Conservation (phyloP, 768 basidiomycete species). For the Kwoniella dejecticola region DNA sequence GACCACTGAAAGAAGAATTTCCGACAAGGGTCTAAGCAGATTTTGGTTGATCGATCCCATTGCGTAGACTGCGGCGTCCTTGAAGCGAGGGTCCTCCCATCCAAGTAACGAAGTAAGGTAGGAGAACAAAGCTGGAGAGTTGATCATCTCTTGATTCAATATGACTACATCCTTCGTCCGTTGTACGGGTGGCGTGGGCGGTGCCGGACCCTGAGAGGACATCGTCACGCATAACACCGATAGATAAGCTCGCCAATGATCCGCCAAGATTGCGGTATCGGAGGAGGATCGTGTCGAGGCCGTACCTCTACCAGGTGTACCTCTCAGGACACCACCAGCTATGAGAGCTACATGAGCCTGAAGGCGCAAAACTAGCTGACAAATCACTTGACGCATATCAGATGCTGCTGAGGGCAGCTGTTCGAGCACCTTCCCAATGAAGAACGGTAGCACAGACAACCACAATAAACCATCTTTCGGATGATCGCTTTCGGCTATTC, state of each 20-base stretch:
- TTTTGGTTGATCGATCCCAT: slow-evolving; percentile 81
- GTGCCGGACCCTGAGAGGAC: slow-evolving; percentile 59
- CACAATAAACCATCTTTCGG: slow-evolving; percentile 49
- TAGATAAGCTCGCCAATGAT: slow-evolving; percentile 58
- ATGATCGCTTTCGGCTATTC: slow-evolving; percentile 48
- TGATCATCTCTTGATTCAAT: slow-evolving; percentile 77
- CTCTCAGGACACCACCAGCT: slow-evolving; percentile 27
- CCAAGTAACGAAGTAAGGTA: slow-evolving; percentile 84
- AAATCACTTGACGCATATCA: slow-evolving; percentile 38
- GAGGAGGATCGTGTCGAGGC: slow-evolving; percentile 29
- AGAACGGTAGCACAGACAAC: slow-evolving; percentile 44
- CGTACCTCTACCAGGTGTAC: slow-evolving; percentile 22
- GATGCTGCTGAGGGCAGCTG: slow-evolving; percentile 30
- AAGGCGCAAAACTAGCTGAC: slow-evolving; percentile 39
- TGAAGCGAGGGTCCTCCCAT: slow-evolving; percentile 77
- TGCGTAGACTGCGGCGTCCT: slow-evolving; percentile 81
- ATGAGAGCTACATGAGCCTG: slow-evolving; percentile 44
- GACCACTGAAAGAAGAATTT: slow-evolving; percentile 77
- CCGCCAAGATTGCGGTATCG: slow-evolving; percentile 47
- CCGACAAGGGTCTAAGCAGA: slow-evolving; percentile 76
- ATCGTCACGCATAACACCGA: slow-evolving; percentile 78
- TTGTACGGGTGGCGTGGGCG: slow-evolving; percentile 45
- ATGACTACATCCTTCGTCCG: slow-evolving; percentile 57
- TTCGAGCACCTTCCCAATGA: slow-evolving; percentile 32
- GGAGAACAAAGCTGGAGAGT: slow-evolving; percentile 80